Evolutionary conservation across 805 yeast species (phyloP), one percentile per base, ranked within the genome.

Genomic region (Ogataea pini): DNA sequence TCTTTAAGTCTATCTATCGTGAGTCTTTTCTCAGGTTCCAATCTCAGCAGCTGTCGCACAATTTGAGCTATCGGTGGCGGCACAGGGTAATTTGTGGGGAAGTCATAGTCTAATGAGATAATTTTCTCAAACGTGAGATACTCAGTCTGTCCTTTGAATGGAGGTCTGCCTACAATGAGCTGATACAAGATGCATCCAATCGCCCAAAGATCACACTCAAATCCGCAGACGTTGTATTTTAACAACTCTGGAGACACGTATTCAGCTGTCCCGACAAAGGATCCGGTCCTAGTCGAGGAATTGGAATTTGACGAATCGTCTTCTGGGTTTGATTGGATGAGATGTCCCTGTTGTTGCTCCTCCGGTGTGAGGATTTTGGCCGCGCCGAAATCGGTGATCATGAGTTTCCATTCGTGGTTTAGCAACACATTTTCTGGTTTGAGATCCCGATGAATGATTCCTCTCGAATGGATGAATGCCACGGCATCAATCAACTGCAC

Each of bases 311-410:
- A 33, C 12, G 51, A 49, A 20, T 48, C 47, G 33, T 51, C 56
- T 25, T 47, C 48, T 3, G 46, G 20, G 18, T 20, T 36, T 29
- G 53, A 58, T 17, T 42, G 47, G 12, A 51, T 47, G n/a, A 59
- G 62, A 14, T 62, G 42, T 13, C 51, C 51, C 20, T 32, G 42
- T 12, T 18, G 13, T 42, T 73, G 69, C 29, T 64, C 70, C 24
- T 69, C 74, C n/a, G 61, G 65, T 2, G 78, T 79, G 13, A 88
- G 69, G 4, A 89, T 72, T 64, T 88, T 89, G 1, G 98, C 99
- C n/a, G 98, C 96, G 9, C 99, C 99, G 67, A 94, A 94, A 69
- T 94, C 99, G 1, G 98, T 94, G 48, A 94, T 84, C 78, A 91
- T 89, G 50, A 94, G 70, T 59, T 88, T 84, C 79, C 91, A 89